Percentiles rank a stretch among this genome's conserved stretches.
These are phyloP conservation scores for Lachnellula cervina DNA, from an alignment of 2,329 filamentous ascomycete genomes.

Conservation along the genomic window DNA sequence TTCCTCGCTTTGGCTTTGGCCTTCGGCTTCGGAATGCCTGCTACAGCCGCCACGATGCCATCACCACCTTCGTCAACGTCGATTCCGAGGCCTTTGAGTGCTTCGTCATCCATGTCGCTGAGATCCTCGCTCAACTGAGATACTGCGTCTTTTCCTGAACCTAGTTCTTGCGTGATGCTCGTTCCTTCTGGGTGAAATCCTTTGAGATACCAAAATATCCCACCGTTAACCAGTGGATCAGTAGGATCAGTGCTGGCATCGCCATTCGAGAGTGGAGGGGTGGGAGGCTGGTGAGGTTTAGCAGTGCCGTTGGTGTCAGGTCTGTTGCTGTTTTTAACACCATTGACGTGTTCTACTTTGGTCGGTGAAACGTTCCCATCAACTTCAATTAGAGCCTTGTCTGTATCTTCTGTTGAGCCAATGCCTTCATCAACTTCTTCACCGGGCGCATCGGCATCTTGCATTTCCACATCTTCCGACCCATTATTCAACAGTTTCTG, in stretches of 20 bases:
- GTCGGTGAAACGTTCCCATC: constrained; percentile 14
- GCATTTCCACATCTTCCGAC: constrained; percentile 34
- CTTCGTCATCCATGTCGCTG: constrained; percentile 88
- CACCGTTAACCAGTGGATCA: constrained; percentile 58
- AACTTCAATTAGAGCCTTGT: constrained; percentile 16
- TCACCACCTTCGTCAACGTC: constrained; percentile 23
- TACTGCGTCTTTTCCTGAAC: constrained; percentile 66
- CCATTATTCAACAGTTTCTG: constrained; percentile 7
- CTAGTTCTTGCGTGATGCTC: constrained; percentile 70
- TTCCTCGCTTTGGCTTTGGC: constrained; percentile 24
- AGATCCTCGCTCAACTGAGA: constrained; percentile 77
- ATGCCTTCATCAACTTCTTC: constrained; percentile 13
- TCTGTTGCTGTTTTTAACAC: constrained; percentile 34
- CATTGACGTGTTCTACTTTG: constrained; percentile 26
- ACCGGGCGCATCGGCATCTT: constrained; percentile 32
- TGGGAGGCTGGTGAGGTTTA: constrained; percentile 42
- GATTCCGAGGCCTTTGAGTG: constrained; percentile 62
- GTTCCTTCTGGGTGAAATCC: constrained; percentile 76
- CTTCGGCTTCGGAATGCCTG: constrained; percentile 19
- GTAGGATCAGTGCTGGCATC: constrained; percentile 32
- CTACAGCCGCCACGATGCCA: constrained; percentile 3
- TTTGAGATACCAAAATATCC: constrained; percentile 83
- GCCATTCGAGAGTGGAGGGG: constrained; percentile 62
- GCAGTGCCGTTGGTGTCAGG: constrained; percentile 43
- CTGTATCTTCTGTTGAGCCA: constrained; percentile 17